These are phyloP conservation scores for Termitomyces sp. DNA, from an alignment of 768 basidiomycete species.

Conservation along the genomic window DNA sequence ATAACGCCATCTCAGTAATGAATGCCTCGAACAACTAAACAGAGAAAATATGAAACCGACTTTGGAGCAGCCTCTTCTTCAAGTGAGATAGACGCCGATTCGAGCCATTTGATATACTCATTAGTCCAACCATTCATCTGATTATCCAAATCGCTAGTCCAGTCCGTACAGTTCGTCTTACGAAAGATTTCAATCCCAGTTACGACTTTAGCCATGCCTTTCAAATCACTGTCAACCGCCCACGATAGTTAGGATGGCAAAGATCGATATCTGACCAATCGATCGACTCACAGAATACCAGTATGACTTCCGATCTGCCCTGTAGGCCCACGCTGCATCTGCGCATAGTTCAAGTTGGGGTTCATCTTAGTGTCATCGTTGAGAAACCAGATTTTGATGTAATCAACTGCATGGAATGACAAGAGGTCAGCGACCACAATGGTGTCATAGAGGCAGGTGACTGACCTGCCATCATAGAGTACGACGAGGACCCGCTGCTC, in stretches of 20 bases:
- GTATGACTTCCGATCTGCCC: slow-evolving; percentile 45
- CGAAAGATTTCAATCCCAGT: slow-evolving; percentile 13
- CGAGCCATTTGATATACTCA: slow-evolving; percentile 56
- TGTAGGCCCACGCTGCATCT: slow-evolving; percentile 44
- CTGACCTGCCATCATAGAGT: slow-evolving; percentile 42
- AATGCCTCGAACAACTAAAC: background rate
- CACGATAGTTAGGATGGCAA: background rate
- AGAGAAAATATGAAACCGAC: slow-evolving; percentile 32
- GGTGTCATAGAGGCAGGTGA: slow-evolving; percentile 12
- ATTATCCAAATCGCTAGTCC: slow-evolving; percentile 52
- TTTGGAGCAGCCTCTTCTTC: slow-evolving; percentile 47
- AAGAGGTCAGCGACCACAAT: background rate
- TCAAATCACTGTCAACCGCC: slow-evolving; percentile 44
- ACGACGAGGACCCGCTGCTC: slow-evolving; percentile 33
- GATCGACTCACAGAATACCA: slow-evolving; percentile 47
- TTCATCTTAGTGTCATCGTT: slow-evolving; percentile 58
- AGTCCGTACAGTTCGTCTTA: slow-evolving; percentile 44
- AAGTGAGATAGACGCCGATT: slow-evolving; percentile 45
- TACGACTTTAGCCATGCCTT: slow-evolving; percentile 39
- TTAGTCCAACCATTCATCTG: slow-evolving; percentile 50
- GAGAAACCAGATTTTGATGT: slow-evolving; percentile 61
- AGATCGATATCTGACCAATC: background rate
- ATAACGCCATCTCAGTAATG: background rate
- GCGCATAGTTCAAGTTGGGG: slow-evolving; percentile 59
- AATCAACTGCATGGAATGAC: slow-evolving; percentile 31